Conservation (phyloP, 345 rosid species). For the Salix exigua region DNA sequence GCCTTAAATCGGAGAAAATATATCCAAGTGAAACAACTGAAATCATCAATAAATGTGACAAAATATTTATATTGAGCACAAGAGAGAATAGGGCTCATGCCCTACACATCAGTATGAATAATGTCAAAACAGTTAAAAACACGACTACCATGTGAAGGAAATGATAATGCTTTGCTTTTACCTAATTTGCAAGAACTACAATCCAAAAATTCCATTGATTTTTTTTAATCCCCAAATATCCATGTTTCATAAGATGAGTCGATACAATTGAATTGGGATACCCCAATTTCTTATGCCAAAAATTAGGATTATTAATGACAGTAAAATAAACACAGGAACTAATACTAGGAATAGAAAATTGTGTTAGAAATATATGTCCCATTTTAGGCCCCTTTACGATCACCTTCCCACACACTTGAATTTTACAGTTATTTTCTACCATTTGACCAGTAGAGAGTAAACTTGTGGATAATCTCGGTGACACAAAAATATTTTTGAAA, state of each 20-base stretch:
- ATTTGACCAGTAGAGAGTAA: too few species aligned
- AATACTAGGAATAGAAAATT: neutral
- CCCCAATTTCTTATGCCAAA: too few species aligned
- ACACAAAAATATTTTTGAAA: neutral
- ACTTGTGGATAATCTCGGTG: too few species aligned
- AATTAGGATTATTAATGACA: too few species aligned
- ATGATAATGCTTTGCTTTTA: neutral
- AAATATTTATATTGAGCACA: neutral
- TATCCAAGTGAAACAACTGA: neutral
- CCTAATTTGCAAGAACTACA: neutral
- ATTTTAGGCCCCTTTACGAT: neutral
- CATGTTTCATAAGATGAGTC: too few species aligned
- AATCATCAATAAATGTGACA: neutral
- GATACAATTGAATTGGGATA: too few species aligned
- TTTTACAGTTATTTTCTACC: too few species aligned
- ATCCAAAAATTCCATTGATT: too few species aligned
- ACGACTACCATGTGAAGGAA: neutral
- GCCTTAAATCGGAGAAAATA: neutral
- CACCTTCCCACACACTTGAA: too few species aligned
- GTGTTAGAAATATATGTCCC: neutral
- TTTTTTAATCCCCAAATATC: too few species aligned
- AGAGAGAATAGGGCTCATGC: neutral
- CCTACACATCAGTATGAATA: neutral
- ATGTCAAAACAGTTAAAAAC: neutral
- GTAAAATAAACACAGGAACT: too few species aligned